Conservation (phyloP, 768 basidiomycete genomes). For the Lyophyllum shimeji region DNA sequence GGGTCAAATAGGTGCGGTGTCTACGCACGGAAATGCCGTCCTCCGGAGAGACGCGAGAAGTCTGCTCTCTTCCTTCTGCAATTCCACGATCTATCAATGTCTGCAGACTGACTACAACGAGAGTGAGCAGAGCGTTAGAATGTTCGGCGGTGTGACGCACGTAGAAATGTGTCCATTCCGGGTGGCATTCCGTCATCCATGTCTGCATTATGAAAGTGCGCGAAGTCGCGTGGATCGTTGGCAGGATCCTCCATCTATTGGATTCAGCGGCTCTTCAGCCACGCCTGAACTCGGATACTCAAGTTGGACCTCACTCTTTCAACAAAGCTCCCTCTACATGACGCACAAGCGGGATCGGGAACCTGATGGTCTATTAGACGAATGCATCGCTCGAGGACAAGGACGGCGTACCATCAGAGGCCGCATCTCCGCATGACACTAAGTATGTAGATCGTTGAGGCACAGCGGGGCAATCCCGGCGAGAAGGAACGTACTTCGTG, state of each 20-base stretch:
- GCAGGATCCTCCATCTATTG: constrained; percentile 68
- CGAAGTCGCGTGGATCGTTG: constrained; percentile 76
- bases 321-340: constrained; percentile 79
- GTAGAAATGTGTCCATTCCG: constrained; percentile 46
- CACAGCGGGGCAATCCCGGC: not conserved
- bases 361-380: constrained; percentile 41
- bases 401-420: constrained; percentile 69
- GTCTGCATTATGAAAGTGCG: constrained; percentile 32
- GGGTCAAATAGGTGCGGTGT: not conserved
- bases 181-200: constrained; percentile 32
- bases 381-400: not conserved
- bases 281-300: not conserved
- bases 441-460: constrained; percentile 7
- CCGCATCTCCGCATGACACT: constrained; percentile 90
- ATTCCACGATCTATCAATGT: constrained; percentile 35
- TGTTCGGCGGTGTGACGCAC: constrained; percentile 32
- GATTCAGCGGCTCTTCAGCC: constrained; percentile 8
- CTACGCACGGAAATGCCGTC: constrained; percentile 5
- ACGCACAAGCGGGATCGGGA: constrained; percentile 81
- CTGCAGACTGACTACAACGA: constrained; percentile 33
- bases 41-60: constrained; percentile 8
- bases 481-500: constrained; percentile 51
- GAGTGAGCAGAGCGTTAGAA: not conserved
- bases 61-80: constrained; percentile 10
- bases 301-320: constrained; percentile 55